These are phyloP conservation scores for Mycena latifolia DNA, from an alignment of 768 basidiomycete species.

Conservation along the genomic window DNA sequence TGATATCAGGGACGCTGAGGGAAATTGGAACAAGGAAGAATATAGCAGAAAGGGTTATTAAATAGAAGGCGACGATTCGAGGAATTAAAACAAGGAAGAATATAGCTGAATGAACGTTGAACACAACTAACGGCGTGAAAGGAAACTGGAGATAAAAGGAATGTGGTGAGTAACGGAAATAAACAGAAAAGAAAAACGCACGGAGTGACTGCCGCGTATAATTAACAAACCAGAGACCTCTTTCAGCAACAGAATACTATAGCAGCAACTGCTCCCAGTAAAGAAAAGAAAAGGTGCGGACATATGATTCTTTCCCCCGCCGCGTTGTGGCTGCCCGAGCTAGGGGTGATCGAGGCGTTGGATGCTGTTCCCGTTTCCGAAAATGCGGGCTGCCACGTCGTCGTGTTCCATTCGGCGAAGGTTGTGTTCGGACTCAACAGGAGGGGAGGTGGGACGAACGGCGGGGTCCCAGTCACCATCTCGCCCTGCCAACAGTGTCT, in stretches of 20 bases:
- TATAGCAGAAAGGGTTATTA: conserved; percentile 1
- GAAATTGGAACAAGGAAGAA: conserved; percentile 2
- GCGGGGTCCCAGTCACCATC: conserved; percentile 19
- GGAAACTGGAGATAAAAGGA: conserved; percentile 3
- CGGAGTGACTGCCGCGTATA: conserved; percentile 4
- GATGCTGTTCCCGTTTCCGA: conserved; percentile 10
- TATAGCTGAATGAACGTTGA: conserved; percentile 7
- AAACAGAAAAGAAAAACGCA: conserved; percentile 6
- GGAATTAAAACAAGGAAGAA: conserved; percentile 3
- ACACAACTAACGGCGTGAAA: conserved; percentile 2
- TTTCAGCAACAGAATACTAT: conserved; percentile 9
- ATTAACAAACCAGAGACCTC: neutral
- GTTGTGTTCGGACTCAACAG: conserved; percentile 16
- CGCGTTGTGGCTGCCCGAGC: conserved; percentile 8
- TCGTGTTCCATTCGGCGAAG: conserved; percentile 23
- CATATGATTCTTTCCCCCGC: conserved; percentile 4
- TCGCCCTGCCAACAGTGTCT: conserved; percentile 22
- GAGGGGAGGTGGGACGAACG: conserved; percentile 20
- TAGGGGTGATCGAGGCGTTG: neutral
- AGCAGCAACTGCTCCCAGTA: conserved; percentile 7
- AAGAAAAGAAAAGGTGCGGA: conserved; percentile 8
- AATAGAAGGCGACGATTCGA: too few species aligned
- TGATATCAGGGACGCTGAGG: neutral
- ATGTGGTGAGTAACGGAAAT: conserved; percentile 4
- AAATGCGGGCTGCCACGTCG: conserved; percentile 18